Base-by-base conservation (phyloP, 805 yeast species). In the Wickerhamomyces bisporus region DNA sequence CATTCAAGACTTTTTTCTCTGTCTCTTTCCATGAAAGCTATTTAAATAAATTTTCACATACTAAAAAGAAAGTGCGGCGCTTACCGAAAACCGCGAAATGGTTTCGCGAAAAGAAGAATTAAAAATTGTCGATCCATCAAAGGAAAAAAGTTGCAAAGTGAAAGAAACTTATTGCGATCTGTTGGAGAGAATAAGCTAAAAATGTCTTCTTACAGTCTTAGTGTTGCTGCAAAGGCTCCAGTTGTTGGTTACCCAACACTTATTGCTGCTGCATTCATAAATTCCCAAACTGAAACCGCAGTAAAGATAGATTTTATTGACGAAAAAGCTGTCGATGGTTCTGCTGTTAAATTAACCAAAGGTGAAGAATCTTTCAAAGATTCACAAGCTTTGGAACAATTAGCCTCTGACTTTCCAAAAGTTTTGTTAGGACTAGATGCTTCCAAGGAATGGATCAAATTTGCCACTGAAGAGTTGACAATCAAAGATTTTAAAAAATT, bases 401-500 rank as follows among this genome's bases (percentile, higher is more conserved):
- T 86, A 39, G 74, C 80, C 30, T 64, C 66, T 16, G 66, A 66
- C 39, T 77, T 69, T 60, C 79, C 88, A 34, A 54, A 64, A 12
- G 62, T 70, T 15, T 52, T 69, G 20, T 38, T 48, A 16, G 51
- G 44, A 4, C 44, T 52, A 24, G 61, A 60, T 6, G 64, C 60
- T 14, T 62, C 81, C n/a, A 63, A 70, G 40, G 67, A 71, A 45
- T 86, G 94, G 94, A 59, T 75, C 49, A 68, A 74, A 42, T 71
- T 80, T 49, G 86, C 94, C 21, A 62, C 71, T 49, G 76, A 77
- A 39, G 79, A 83, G 53, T 71, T 87, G 44, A 70, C 81, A 36
- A 75, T 82, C 60, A 88, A 85, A 69, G 91, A 91, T 68, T 93
- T 91, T 75, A 86, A 87, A 69, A 85, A 80, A 53, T 73, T 91